Base-by-base conservation (phyloP, 768 basidiomycete genomes). In the Dentipellis sp. region DNA sequence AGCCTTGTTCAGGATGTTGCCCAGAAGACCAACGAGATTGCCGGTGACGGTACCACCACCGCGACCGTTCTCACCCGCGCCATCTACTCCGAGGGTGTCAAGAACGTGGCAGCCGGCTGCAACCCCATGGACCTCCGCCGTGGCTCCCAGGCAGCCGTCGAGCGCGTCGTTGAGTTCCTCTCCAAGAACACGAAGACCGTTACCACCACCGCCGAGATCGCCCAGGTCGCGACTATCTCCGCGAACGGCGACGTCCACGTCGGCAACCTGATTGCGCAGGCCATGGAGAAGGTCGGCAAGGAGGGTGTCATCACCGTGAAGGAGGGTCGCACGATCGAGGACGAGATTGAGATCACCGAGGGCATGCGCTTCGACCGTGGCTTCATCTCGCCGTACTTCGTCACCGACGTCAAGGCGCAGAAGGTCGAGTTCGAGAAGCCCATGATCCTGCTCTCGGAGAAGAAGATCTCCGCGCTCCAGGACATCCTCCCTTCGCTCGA, bases 271-370 rank as follows among this genome's bases (percentile, higher is more conserved):
- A 98, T 97, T 70, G 94, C 95, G 5, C 91, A 92, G 67, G 95
- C 95, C 1, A 99, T 97, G 95, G 95, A 98, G 75, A 97, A 97
- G 72, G 95, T 98, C 58, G 95, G 95, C 69, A 97, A 95, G 77
- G 95, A 99, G 74, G 95, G 95, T 70, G 95, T 98, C 67, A 98
- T 99, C 77, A 98, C 95, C 51, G 94, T 99, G 71, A 99, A 98
- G 78, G 95, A 99, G 72, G 95, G 95, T 46, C 85, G 88, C 64
- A 98, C 95, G 5, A 97, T 94, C 62, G 94, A 97, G 65, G 95
- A 99, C 68, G 94, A 97, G 73, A 97, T 97, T 68, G 95, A 99
- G 71, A 94, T 99, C 66, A 97, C 95, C 23, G 95, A 99, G 75
- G 95, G 95, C 72, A 99, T 99, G 95, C 86, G 94, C 66, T 97